Conservation (phyloP, 768 basidiomycete genomes). For the Sarcodon aspratus region DNA sequence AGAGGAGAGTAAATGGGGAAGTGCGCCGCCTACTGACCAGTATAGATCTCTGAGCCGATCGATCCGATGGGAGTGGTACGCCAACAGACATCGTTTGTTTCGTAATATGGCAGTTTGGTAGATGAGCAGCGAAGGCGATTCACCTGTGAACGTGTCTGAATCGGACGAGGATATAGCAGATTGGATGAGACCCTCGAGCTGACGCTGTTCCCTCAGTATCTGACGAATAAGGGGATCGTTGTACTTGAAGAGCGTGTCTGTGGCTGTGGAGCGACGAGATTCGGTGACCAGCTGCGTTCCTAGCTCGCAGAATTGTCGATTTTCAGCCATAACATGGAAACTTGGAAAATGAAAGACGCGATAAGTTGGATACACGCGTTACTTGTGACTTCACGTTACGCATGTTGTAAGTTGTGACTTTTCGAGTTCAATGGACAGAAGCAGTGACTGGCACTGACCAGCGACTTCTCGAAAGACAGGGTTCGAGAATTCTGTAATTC, state of each 20-base stretch:
- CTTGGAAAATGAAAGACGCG: not conserved
- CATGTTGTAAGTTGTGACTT: too few species aligned
- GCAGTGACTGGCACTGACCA: too few species aligned
- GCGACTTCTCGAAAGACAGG: too few species aligned
- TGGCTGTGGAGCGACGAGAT: slow-evolving; percentile 73
- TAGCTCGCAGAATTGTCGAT: slow-evolving; percentile 64
- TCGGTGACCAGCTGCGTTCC: slow-evolving; percentile 82
- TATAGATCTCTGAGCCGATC: slow-evolving; percentile 80
- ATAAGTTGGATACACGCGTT: not conserved
- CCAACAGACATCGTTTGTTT: slow-evolving; percentile 93
- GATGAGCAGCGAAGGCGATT: slow-evolving; percentile 56
- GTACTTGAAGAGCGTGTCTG: slow-evolving; percentile 83
- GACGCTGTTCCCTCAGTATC: slow-evolving; percentile 84
- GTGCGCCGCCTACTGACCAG: slow-evolving; percentile 81
- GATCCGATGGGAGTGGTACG: slow-evolving; percentile 82
- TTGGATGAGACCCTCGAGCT: slow-evolving; percentile 51
- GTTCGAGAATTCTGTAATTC: too few species aligned
- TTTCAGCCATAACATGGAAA: not conserved
- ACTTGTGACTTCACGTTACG: too few species aligned
- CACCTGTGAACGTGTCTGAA: slow-evolving; percentile 29
- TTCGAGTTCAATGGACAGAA: too few species aligned
- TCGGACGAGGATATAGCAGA: slow-evolving; percentile 19
- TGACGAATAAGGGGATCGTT: slow-evolving; percentile 81
- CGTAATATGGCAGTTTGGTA: slow-evolving; percentile 83
- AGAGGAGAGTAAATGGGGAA: slow-evolving; percentile 65